phyloP scores from a whole-genome alignment of 345 rosid genomes.

The Aegle marmelos region DNA sequence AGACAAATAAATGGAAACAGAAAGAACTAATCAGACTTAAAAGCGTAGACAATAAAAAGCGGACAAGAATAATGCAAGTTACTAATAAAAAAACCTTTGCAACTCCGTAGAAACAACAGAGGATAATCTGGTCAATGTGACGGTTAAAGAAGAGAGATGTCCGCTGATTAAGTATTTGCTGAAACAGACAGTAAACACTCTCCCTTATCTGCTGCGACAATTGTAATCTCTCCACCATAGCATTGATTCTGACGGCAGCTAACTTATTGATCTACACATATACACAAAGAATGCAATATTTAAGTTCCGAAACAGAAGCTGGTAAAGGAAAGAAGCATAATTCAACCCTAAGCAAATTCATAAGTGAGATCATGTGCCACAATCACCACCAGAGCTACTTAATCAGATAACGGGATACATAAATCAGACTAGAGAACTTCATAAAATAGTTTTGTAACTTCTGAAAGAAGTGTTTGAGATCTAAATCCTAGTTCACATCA shows the following conservation, averaged over 20 bases:
- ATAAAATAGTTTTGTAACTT: not conserved
- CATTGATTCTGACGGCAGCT: conserved; percentile 82
- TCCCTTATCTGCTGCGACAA: conserved; percentile 71
- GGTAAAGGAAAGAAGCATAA: not conserved
- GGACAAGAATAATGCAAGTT: not conserved
- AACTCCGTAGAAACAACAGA: conserved; percentile 81
- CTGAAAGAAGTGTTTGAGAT: not conserved
- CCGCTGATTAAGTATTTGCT: conserved; percentile 59
- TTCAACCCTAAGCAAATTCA: not conserved
- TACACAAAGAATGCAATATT: conserved; percentile 4
- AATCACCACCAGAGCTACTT: not conserved
- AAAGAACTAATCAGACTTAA: conserved; percentile 15
- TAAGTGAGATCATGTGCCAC: not conserved
- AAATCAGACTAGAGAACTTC: not conserved
- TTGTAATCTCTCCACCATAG: conserved; percentile 84
- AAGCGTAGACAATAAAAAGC: conserved; percentile 6
- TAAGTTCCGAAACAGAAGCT: conserved; percentile 2
- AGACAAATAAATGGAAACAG: conserved; percentile 24
- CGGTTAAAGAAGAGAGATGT: conserved; percentile 71
- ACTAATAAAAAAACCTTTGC: conserved; percentile 58
- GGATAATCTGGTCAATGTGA: conserved; percentile 83
- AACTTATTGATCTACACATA: conserved; percentile 63
- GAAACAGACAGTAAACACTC: conserved; percentile 68
- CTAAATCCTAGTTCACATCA: not conserved
- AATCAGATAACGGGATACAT: not conserved